These are phyloP conservation scores for Mucor velutinosus DNA, from an alignment of 371 early-diverging fungal genomes.

Conservation along the genomic window DNA sequence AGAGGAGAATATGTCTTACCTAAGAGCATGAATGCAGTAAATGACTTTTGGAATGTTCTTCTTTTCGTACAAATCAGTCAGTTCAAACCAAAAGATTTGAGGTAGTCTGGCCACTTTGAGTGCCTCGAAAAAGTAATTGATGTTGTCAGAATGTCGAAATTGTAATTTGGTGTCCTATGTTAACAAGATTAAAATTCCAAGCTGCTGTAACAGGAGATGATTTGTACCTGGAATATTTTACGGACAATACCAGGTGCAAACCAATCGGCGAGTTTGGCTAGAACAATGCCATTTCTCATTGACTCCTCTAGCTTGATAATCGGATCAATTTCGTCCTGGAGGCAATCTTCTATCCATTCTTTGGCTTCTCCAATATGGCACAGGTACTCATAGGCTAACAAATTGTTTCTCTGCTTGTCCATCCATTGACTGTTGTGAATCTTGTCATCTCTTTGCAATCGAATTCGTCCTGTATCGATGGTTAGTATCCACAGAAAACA, in stretches of 20 bases:
- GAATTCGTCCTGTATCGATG: constrained; percentile 55
- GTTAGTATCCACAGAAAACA: neutral
- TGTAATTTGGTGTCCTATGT: constrained; percentile 80
- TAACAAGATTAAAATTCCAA: neutral
- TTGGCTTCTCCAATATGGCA: constrained; percentile 99
- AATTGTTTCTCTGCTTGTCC: constrained; percentile 91
- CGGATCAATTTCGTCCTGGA: constrained; percentile 78
- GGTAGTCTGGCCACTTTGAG: constrained; percentile 86
- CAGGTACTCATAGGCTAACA: constrained; percentile 98
- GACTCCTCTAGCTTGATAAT: constrained; percentile 87
- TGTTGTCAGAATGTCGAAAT: constrained; percentile 98
- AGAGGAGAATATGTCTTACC: constrained; percentile 43
- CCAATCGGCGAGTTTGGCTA: constrained; percentile 90
- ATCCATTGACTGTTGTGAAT: constrained; percentile 79
- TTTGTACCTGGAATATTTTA: constrained; percentile 81
- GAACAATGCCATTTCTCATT: constrained; percentile 91
- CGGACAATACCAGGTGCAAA: constrained; percentile 86
- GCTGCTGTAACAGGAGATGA: neutral
- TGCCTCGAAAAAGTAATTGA: constrained; percentile 92
- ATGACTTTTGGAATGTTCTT: constrained; percentile 99
- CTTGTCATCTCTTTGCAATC: constrained; percentile 60
- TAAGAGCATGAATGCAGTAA: constrained; percentile 99
- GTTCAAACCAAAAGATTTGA: constrained; percentile 95
- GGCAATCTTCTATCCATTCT: constrained; percentile 97
- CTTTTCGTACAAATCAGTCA: constrained; percentile 98